Evolutionary conservation across 768 basidiomycete genomes (phyloP).

Genomic region (Mycena olivaceomarginata): DNA sequence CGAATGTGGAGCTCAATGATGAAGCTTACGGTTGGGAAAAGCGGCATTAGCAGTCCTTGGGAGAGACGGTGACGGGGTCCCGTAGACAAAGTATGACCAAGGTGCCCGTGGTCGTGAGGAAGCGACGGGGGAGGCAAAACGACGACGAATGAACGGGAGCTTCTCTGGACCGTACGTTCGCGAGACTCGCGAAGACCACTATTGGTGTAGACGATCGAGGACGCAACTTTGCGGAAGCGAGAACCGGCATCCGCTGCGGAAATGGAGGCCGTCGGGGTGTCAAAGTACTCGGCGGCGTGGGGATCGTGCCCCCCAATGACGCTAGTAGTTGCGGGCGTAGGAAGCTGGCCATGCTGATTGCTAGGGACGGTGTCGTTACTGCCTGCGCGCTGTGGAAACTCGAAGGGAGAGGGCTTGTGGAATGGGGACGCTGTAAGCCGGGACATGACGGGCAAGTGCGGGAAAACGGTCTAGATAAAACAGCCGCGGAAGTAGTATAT

Average conservation of each 20-base stretch:
- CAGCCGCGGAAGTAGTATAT: neutral
- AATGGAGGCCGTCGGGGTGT: conserved; percentile 41
- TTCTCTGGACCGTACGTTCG: conserved; percentile 62
- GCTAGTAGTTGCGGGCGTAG: conserved; percentile 38
- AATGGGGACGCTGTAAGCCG: conserved; percentile 63
- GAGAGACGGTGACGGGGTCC: conserved; percentile 78
- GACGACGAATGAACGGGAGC: conserved; percentile 75
- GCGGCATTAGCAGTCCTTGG: conserved; percentile 84
- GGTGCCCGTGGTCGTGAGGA: conserved; percentile 73
- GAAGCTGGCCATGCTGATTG: conserved; percentile 23
- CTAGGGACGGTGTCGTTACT: neutral
- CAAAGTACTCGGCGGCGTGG: conserved; percentile 41
- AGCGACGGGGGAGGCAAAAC: conserved; percentile 80
- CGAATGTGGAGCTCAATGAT: conserved; percentile 9
- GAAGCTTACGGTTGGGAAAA: conserved; percentile 78
- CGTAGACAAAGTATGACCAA: conserved; percentile 74
- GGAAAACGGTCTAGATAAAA: conserved; percentile 6
- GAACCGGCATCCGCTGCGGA: conserved; percentile 53
- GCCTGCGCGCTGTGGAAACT: conserved; percentile 59
- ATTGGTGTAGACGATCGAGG: conserved; percentile 74
- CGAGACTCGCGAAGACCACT: conserved; percentile 66
- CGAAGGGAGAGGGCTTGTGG: conserved; percentile 67
- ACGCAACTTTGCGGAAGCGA: conserved; percentile 63
- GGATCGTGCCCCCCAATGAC: conserved; percentile 38
- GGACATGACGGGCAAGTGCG: conserved; percentile 58